Evolutionary conservation across 164 flowering plant genomes (phyloP), one percentile per base, ranked within the genome.

Genomic region (Vitis amurensis): DNA sequence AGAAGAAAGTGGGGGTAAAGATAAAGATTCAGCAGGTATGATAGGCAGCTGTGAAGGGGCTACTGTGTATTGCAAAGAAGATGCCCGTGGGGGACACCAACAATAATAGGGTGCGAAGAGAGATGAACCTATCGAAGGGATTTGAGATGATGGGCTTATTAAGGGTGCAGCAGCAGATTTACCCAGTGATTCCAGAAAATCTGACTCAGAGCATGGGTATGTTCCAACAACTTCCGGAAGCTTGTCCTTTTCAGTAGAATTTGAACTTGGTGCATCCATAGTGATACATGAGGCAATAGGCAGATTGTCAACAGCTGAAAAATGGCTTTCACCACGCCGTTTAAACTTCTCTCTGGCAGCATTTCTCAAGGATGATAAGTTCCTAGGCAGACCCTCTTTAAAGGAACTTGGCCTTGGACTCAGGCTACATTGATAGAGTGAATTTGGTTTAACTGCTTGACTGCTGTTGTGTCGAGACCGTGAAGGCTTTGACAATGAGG

Each of bases 101-200:
- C 97, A 91, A 72, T 91, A 90, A 68, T 85, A 84, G 2, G 99
- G 98, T 16, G 97, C 83, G 50, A 86, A 78, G 23, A 81, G 59
- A 48, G 88, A 74, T 59, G 85, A 55, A 27, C 71, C 72, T 1
- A 66, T 27, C 3, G 75, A 68, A 27, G 85, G 64, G 47, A 69
- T 69, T 55, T 76, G 77, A 12, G 80, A 53, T 50, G 68, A 65
- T 0, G 83, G 55, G 31, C 65, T 68, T 12, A 71, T 19, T 50
- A 70, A 30, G 3, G 84, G 59, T 9, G 76, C 76, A 3, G 57
- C 51, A 50, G 70, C 47, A 31, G 74, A 70, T 23, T 65, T 76
- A n/a, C 84, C 83, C 1, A 83, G 74, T 37, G 89, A 82, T 61
- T 84, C 89, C 55, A 82, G 70, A 59, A 83, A 66, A 63, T 66